Base-by-base conservation (phyloP, 208 protist species). In the Endotrypanum monterogeii region DNA sequence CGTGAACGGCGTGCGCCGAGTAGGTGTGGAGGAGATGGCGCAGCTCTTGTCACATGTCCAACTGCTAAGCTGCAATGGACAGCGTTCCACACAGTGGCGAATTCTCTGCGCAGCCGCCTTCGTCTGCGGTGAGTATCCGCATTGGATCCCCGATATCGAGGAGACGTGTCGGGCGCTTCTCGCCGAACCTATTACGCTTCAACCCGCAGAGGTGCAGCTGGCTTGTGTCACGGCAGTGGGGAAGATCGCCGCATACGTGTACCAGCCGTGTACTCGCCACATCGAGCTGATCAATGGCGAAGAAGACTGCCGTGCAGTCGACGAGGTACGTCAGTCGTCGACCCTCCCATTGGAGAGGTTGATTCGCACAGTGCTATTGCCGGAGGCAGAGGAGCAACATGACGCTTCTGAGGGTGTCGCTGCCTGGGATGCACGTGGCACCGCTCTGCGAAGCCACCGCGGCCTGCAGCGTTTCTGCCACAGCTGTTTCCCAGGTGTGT, bases 61-160 rank as follows among this genome's bases (percentile, higher is more conserved):
- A 16, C 75, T 94, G 3, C 83, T 92, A 8, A 84, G 71, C 48
- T 83, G 78, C 73, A 78, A 91, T 51, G 28, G 71, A 50, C 62
- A 75, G 65, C 79, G 46, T 32, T 96, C 89, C 39, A 93, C 85
- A 57, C 90, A 94, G 81, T 90, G 86, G 83, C 67, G 80, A 35
- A 79, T 96, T 6, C 83, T 99, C 8, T 86, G 93, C 54, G 96
- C 98, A 3, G 95, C 96, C 0, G 97, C 96, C 20, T 99, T 98
- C 73, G 88, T 97, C 5, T 93, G 96, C 56, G 98, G 98, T 25
- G 97, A 99, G 83, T 99, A 97, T 79, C 83, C 90, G 2, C 85
- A 96, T 68, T 94, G 89, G 85, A 37, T 98, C 20, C 68, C 80
- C 1, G 77, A 95, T 76, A 87, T 89, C 68, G 56, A 55, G 23